These are phyloP conservation scores for Rhizoctonia solani DNA, from an alignment of 1,284 basidiomycete species.

Conservation along the genomic window DNA sequence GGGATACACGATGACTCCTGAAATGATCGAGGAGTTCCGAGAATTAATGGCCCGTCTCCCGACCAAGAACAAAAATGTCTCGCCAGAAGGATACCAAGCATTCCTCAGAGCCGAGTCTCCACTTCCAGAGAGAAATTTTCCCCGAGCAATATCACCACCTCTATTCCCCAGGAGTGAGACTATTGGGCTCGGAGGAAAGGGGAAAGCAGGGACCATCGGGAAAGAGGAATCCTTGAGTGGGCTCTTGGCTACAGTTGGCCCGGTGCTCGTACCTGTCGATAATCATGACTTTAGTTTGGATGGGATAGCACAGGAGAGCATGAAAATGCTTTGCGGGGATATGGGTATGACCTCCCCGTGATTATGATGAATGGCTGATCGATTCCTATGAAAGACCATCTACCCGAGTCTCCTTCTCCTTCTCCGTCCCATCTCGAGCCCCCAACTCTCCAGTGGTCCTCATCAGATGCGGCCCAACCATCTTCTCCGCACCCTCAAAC, in stretches of 20 bases:
- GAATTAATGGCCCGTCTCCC: neutral
- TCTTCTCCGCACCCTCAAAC: constrained; percentile 28
- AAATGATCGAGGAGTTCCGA: constrained; percentile 6
- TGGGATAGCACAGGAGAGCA: constrained; percentile 14
- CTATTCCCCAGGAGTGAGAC: neutral
- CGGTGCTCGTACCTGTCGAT: neutral
- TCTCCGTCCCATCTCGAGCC: neutral
- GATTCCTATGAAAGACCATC: neutral
- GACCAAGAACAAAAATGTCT: neutral
- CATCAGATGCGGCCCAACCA: constrained; percentile 19
- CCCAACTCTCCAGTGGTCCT: neutral
- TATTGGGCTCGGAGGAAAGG: neutral
- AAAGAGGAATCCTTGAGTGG: neutral
- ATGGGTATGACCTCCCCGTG: neutral
- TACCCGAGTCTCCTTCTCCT: constrained; percentile 12
- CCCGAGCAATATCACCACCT: constrained; percentile 17
- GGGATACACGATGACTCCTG: constrained; percentile 10
- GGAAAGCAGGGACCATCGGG: neutral
- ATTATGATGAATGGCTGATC: too few relatives aligned
- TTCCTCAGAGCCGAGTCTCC: constrained; percentile 19
- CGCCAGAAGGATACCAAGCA: neutral
- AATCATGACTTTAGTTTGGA: constrained; percentile 2
- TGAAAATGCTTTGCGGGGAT: constrained; percentile 6
- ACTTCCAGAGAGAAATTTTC: neutral
- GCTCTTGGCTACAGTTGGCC: neutral